Base-by-base conservation (phyloP, 1,284 basidiomycete genomes). In the Malassezia equina region DNA sequence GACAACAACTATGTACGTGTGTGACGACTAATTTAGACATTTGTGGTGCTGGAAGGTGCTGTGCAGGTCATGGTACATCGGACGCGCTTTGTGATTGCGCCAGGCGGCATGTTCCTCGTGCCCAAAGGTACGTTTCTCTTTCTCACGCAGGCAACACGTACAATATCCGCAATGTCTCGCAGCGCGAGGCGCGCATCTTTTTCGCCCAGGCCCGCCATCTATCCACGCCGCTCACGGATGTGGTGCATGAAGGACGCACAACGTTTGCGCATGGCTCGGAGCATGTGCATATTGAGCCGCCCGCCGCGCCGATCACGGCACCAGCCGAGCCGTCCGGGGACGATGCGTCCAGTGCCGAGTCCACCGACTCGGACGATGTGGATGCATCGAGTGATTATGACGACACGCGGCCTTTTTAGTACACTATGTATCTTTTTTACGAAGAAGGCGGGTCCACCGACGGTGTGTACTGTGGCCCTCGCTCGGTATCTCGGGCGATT, bases 1-100 rank as follows among this genome's bases (percentile, higher is more conserved):
- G 93, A 96, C 71, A 98, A 98, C 67, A 86, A 86, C 51, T 98
- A 94, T 75, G 93, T 95, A 64, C 67, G 87, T 80, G 12, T n/a
- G n/a, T 25, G 21, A 9, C 13, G 29, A 19, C 41, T 34, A 2
- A 42, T 28, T n/a, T 41, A 64, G 55, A 51, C 46, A 4, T 73
- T 74, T 36, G 60, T 67, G 42, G 69, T 74, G 13, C 28, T 66
- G 6, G 62, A 73, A 73, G 94, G 93, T 11, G 87, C 87, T 0
- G 84, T 96, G 11, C 84, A 85, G 52, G 85, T 91, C 53, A 83
- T 81, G 52, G 81, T 98, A 4, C 85, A 94, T 75, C 79, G 85
- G 33, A 85, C 84, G 5, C 82, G 79, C 48, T 85, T 88, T 67
- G 77, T 88, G 41, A 80, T 96, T 40, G 81, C 85, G 7, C 82